phyloP scores from a whole-genome alignment of 148 eudicot species.

The Vaccinium myrtillus region DNA sequence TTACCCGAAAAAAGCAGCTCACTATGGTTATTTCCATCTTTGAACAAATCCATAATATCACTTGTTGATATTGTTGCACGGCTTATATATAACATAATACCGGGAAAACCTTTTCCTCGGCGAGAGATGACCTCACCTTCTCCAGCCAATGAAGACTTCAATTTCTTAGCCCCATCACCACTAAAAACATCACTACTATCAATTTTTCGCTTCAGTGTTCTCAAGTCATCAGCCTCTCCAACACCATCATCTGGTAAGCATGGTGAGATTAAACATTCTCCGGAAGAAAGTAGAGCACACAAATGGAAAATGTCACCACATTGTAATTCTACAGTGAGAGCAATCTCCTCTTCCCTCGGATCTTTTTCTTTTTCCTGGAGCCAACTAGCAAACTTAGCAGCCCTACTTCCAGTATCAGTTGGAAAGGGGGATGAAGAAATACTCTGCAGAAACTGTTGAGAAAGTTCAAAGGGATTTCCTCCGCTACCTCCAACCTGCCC shows the following conservation, averaged over 20 bases:
- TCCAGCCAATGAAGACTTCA: constrained; percentile 36
- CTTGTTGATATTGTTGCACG: constrained; percentile 46
- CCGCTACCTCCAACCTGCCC: constrained; percentile 72
- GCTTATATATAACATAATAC: constrained; percentile 57
- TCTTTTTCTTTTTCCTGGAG: constrained; percentile 63
- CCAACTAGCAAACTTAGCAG: constrained; percentile 66
- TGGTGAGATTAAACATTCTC: constrained; percentile 68
- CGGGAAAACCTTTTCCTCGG: constrained; percentile 92
- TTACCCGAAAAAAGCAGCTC: constrained; percentile 25
- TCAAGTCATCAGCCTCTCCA: constrained; percentile 86
- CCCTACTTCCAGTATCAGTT: constrained; percentile 71
- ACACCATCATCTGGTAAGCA: constrained; percentile 79
- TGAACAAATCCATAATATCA: constrained; percentile 41
- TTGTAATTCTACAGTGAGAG: constrained; percentile 68
- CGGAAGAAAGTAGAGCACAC: constrained; percentile 64
- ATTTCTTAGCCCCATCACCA: constrained; percentile 39
- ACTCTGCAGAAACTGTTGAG: constrained; percentile 66
- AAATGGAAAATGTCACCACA: constrained; percentile 82
- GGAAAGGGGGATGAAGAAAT: constrained; percentile 73
- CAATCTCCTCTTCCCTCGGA: constrained; percentile 54
- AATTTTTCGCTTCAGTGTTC: constrained; percentile 62
- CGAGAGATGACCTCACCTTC: constrained; percentile 56
- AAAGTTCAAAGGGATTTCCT: constrained; percentile 69
- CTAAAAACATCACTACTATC: constrained; percentile 37
- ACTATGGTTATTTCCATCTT: constrained; percentile 30